A percentile compares a stretch with the other conserved stretches of the same genome.
Evolutionary conservation across 306 rosid genomes (phyloP).

Genomic region (Sechiopsis laciniata): DNA sequence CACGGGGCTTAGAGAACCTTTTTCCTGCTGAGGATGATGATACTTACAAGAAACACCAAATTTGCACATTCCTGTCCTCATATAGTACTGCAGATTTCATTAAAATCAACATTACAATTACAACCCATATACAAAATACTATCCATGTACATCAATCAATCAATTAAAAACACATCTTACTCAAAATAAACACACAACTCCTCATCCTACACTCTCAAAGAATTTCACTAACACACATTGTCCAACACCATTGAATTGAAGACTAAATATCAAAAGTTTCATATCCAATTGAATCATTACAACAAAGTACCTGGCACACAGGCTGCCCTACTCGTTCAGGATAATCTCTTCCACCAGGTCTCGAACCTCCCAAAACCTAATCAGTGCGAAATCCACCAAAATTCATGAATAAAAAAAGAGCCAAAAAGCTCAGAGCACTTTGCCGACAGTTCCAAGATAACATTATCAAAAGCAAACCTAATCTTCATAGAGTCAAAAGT

Average conservation of each 20-base stretch:
- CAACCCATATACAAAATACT: background rate
- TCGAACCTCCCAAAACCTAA: slow-evolving; percentile 79
- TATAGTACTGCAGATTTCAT: slow-evolving; percentile 20
- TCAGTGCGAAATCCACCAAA: slow-evolving; percentile 26
- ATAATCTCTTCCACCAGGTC: slow-evolving; percentile 58
- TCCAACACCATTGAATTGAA: slow-evolving; percentile 26
- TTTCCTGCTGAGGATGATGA: slow-evolving; percentile 28
- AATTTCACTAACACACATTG: slow-evolving; percentile 18
- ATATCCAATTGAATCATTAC: slow-evolving; percentile 26
- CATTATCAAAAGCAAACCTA: background rate
- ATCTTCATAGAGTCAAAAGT: background rate
- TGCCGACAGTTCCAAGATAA: slow-evolving; percentile 14
- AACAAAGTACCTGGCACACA: slow-evolving; percentile 76
- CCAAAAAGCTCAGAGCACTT: background rate
- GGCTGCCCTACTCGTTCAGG: slow-evolving; percentile 95
- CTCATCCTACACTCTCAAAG: background rate
- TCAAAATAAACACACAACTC: background rate
- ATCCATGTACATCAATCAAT: background rate
- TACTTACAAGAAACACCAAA: slow-evolving; percentile 26
- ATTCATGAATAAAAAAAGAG: slow-evolving; percentile 25
- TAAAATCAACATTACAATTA: slow-evolving; percentile 9
- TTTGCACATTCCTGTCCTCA: slow-evolving; percentile 29
- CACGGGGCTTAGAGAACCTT: slow-evolving; percentile 15
- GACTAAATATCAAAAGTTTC: slow-evolving; percentile 21
- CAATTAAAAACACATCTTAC: background rate